Percentiles rank a stretch among this genome's conserved stretches.
phyloP scores from a whole-genome alignment of 495 filamentous ascomycete species.

The Penicillium steckii region DNA sequence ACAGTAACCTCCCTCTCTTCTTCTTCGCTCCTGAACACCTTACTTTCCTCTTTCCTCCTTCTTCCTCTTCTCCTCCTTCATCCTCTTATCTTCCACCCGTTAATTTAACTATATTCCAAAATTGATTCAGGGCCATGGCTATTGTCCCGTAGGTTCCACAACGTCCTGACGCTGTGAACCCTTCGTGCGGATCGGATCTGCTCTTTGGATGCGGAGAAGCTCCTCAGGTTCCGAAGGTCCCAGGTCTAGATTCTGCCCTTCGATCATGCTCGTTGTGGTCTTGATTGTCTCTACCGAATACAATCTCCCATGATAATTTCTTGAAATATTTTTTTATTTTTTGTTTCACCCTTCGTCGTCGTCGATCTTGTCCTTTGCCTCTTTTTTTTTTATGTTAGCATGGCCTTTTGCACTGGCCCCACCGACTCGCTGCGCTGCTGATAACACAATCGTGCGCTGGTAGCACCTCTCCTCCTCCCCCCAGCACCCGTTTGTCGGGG shows the following conservation, averaged over 20 bases:
- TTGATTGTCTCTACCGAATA: slow-evolving; percentile 10
- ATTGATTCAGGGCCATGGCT: slow-evolving; percentile 11
- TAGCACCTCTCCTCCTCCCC: slow-evolving; percentile 18
- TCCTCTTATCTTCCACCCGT: background rate
- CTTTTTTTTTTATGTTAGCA: slow-evolving; percentile 33
- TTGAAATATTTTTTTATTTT: slow-evolving; percentile 17
- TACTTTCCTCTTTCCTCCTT: background rate
- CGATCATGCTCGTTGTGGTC: slow-evolving; percentile 24
- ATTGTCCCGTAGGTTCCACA: slow-evolving; percentile 22
- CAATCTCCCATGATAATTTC: background rate
- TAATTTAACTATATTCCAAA: too few species aligned
- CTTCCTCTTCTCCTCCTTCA: slow-evolving; percentile 12
- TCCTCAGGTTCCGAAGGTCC: slow-evolving; percentile 34
- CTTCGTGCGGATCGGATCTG: slow-evolving; percentile 1
- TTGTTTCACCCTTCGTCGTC: background rate
- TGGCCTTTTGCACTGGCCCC: slow-evolving; percentile 35
- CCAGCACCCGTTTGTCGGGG: slow-evolving; percentile 15
- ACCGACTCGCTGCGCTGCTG: slow-evolving; percentile 33
- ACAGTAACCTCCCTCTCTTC: slow-evolving; percentile 16
- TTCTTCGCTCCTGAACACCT: slow-evolving; percentile 10
- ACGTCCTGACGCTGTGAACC: slow-evolving; percentile 31
- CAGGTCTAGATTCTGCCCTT: slow-evolving; percentile 20
- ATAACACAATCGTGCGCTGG: slow-evolving; percentile 30
- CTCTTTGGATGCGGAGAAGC: slow-evolving; percentile 46
- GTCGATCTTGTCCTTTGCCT: slow-evolving; percentile 6